Evolutionary conservation across 495 filamentous ascomycete genomes (phyloP), one percentile per base, ranked within the genome.

Genomic region (Terfezia boudieri): DNA sequence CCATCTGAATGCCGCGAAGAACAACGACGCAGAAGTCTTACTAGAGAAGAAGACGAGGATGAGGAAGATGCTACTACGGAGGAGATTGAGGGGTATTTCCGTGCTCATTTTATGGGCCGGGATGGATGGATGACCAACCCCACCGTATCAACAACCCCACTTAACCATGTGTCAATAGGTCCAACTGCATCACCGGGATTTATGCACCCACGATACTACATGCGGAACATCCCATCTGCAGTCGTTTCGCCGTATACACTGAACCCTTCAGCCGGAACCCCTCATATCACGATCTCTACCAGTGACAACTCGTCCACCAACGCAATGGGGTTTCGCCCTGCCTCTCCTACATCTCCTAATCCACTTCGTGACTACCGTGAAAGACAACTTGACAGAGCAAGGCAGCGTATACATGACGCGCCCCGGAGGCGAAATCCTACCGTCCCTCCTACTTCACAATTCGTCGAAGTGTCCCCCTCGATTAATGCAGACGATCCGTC

Each of bases 351-450:
- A 32, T 0, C 26, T 32, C 7, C 26, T 32, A 46, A 20, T 20
- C 58, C 64, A 22, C 56, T 64, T 32, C 62, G 58, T 49, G 58
- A 64, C 43, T 59, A 61, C 20, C 61, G 61, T 50, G 62, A 64
- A 50, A 12, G 54, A 11, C 55, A 57, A 38, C 53, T 56, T 17
- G 60, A 62, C 22, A 60, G 60, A 51, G 59, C 56, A 22, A 56
- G 56, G 48, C 58, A 61, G 49, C 61, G 58, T 22, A 61, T 59
- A 22, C 56, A 61, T 49, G 62, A 64, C 20, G 58, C 56, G 8
- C 62, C 62, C 20, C 59, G 61, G 22, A 58, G 62, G 16, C 53
- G 62, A 12, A 64, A 64, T 23, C 63, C 61, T n/a, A 60, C 57
- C 16, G 61, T 32, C 7, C 26, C 26, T 32, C 26, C 26, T 32